phyloP scores from a whole-genome alignment of 148 eudicot genomes.

The Nepenthes mirabilis region DNA sequence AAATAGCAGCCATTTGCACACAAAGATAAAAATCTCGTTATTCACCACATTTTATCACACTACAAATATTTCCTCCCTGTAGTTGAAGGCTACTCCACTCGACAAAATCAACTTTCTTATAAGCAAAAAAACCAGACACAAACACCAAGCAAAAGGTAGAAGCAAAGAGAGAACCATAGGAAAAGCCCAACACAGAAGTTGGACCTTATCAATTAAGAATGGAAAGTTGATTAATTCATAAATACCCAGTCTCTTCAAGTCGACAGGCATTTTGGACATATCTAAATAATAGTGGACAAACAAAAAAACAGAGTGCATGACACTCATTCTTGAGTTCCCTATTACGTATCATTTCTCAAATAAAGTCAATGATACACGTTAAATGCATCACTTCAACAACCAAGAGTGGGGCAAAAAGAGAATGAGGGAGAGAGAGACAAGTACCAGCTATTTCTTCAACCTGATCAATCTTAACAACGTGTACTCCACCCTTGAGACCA shows the following conservation, averaged over 20 bases:
- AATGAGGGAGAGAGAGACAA: neutral
- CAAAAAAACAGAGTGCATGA: no score
- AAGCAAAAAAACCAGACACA: neutral
- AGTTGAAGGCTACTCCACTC: neutral
- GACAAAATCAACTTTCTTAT: neutral
- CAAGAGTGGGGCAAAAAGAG: neutral
- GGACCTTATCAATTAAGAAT: neutral
- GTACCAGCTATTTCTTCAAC: constrained; percentile 77
- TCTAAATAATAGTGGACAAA: no score
- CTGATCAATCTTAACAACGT: constrained; percentile 71
- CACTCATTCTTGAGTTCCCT: no score
- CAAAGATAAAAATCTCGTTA: no score
- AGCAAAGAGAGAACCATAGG: neutral
- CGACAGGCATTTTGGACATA: no score
- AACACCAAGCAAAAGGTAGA: neutral
- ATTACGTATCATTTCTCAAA: no score
- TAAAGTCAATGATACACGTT: no score
- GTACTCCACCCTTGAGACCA: constrained; percentile 89
- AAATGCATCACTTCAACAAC: neutral
- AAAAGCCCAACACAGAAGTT: neutral
- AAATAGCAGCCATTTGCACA: no score
- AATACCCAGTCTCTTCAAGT: no score
- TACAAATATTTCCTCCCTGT: no score
- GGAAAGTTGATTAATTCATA: no score
- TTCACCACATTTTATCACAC: no score